A percentile compares a stretch with the other conserved stretches of the same genome.
phyloP scores from a whole-genome alignment of 1,284 basidiomycete genomes.

The Dichomitus squalens region DNA sequence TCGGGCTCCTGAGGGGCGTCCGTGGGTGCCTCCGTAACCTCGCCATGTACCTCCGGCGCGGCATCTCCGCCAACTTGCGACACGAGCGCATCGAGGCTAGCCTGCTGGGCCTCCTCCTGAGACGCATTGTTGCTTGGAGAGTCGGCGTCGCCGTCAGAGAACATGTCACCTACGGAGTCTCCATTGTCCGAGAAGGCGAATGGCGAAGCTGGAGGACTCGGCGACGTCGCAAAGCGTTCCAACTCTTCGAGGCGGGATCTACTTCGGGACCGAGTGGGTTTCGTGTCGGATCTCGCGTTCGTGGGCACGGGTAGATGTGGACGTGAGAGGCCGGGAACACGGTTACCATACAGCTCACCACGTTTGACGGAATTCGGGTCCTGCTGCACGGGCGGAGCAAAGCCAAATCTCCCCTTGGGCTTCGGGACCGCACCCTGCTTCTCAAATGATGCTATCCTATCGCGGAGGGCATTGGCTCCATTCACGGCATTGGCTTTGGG shows the following conservation, averaged over 20 bases:
- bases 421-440: constrained; percentile 72
- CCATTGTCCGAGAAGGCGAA: constrained; percentile 17
- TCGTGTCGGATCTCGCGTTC: constrained; percentile 8
- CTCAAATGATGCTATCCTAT: constrained; percentile 79
- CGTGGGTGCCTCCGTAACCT: background rate
- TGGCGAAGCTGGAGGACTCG: constrained; percentile 21
- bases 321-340: constrained; percentile 50
- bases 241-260: constrained; percentile 13
- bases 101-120: constrained; percentile 13
- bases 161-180: constrained; percentile 13
- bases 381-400: constrained; percentile 59
- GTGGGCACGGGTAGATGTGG: constrained; percentile 26
- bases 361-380: constrained; percentile 47
- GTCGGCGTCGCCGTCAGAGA: constrained; percentile 17
- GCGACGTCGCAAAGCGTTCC: constrained; percentile 18
- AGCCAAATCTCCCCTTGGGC: constrained; percentile 72
- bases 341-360: constrained; percentile 73
- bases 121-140: constrained; percentile 2
- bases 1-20: background rate
- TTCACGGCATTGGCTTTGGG: constrained; percentile 37
- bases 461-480: constrained; percentile 49
- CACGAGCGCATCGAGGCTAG: constrained; percentile 8
- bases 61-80: background rate
- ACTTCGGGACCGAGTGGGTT: constrained; percentile 8
- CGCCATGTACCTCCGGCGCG: background rate